Percentiles rank a stretch among this genome's conserved stretches.
These are phyloP conservation scores for Sphagnum magellanicum DNA, from an alignment of 228 moss, liverwort and hornwort genomes.

Conservation along the genomic window DNA sequence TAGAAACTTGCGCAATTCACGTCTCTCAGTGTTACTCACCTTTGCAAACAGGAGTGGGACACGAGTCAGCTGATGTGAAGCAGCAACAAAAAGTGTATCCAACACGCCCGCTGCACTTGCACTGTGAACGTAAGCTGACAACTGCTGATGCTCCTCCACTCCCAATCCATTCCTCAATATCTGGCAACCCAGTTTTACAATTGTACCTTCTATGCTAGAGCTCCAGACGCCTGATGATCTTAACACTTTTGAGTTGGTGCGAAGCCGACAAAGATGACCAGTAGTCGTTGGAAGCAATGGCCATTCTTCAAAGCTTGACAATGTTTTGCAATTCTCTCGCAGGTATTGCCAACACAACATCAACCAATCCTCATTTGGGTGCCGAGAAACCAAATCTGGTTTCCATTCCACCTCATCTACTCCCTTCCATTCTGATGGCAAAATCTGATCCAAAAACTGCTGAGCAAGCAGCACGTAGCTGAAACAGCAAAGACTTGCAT, in stretches of 20 bases:
- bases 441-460: conserved; percentile 33
- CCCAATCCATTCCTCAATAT: conserved; percentile 49
- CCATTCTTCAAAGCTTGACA: conserved; percentile 64
- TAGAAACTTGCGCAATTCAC: conserved; percentile 63
- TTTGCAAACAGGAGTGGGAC: conserved; percentile 39
- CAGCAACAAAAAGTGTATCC: conserved; percentile 45
- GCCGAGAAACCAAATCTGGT: conserved; percentile 43
- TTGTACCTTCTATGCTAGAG: conserved; percentile 42
- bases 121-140: conserved; percentile 61
- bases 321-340: conserved; percentile 47
- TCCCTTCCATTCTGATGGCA: conserved; percentile 63
- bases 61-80: conserved; percentile 28
- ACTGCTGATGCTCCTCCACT: conserved; percentile 52
- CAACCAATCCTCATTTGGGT: conserved; percentile 66
- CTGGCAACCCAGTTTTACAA: conserved; percentile 56
- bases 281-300: conserved; percentile 59
- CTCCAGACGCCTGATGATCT: conserved; percentile 53
- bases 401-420: conserved; percentile 70
- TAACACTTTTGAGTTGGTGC: conserved; percentile 44
- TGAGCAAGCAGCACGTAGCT: conserved; percentile 44
- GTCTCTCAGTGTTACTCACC: conserved; percentile 44
- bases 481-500: conserved; percentile 51
- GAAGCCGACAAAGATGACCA: conserved; percentile 51
- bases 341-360: conserved; percentile 62
- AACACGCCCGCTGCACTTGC: conserved; percentile 61